Base-by-base conservation (phyloP, 2,329 filamentous ascomycete genomes). In the Hypoxylon sp. region DNA sequence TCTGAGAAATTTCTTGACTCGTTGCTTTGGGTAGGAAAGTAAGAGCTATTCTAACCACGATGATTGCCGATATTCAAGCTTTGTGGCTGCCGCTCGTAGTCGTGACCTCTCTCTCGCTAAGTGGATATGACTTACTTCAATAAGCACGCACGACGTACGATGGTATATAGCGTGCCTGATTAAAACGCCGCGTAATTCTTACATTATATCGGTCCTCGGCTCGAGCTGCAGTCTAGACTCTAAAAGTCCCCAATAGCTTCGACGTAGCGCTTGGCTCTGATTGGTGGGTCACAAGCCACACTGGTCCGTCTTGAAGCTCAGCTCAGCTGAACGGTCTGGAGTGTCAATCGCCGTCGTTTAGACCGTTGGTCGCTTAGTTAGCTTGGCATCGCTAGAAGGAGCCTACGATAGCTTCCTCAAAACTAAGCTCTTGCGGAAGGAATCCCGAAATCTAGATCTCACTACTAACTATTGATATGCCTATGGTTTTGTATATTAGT, bases 281-380 rank as follows among this genome's bases (percentile, higher is more conserved):
- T 44, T 44, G 39, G 39, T 44, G 39, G 39, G 39, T 21, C 37
- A 6, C n/a, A 42, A 42, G 37, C 37, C 37, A 42, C 37, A 42
- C n/a, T 8, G 15, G 17, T 8, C 8, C 37, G 35, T 2, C 35
- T 37, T 15, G 13, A 15, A 37, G 13, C 4, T 37, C 35, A n/a
- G 15, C 15, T 37, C 3, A 15, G 35, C 35, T 35, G 35, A 15
- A n/a, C 15, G 35, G 35, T 37, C 6, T 15, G n/a, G 24, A 27
- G 24, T 27, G 24, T 3, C 2, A n/a, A 37, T 15, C 6, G 35
- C 35, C 6, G 3, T 15, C 13, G 5, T 37, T 37, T 10, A 15
- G 35, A n/a, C 8, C 5, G 15, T n/a, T 4, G 2, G 2, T 37
- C 3, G 2, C 5, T 11, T 5, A 37, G 13, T n/a, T 37, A 5